A percentile compares a stretch with the other conserved stretches of the same genome.
phyloP scores from a whole-genome alignment of 1,139 yeast genomes.

The Candida labiduridarum region DNA sequence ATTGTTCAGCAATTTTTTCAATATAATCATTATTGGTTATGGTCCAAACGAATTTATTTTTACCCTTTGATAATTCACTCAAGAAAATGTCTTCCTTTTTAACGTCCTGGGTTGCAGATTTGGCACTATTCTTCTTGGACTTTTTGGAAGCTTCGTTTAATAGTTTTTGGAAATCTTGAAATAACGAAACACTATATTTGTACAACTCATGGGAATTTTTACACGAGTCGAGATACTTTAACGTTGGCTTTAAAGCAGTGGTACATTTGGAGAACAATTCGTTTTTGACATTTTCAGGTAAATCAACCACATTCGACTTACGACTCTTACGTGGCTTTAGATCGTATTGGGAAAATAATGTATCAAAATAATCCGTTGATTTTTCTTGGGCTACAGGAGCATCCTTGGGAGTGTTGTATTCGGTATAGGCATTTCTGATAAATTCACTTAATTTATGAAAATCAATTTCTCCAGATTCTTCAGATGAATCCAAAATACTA shows the following conservation, averaged over 20 bases:
- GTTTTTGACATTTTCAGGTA: conserved; percentile 11
- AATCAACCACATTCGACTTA: conserved; percentile 9
- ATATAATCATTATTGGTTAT: conserved; percentile 22
- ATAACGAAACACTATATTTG: conserved; percentile 5
- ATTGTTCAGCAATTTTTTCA: conserved; percentile 16
- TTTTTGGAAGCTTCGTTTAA: not conserved
- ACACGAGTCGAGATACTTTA: conserved; percentile 21
- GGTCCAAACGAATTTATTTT: conserved; percentile 13
- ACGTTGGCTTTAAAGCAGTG: conserved; percentile 28
- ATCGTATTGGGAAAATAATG: conserved; percentile 2
- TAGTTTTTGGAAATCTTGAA: not conserved
- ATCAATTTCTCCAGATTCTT: not conserved
- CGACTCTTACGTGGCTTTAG: not conserved
- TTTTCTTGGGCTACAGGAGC: not conserved
- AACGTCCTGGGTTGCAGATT: not conserved
- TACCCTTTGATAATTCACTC: conserved; percentile 8
- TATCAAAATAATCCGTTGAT: conserved; percentile 1
- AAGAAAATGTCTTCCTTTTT: conserved; percentile 4
- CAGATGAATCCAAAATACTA: not conserved
- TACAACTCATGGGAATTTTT: conserved; percentile 12
- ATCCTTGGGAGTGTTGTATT: not conserved
- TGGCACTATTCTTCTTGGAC: not conserved
- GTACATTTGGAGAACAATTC: conserved; percentile 22
- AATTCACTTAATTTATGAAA: conserved; percentile 10
- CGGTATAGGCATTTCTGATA: conserved; percentile 11